Base-by-base conservation (phyloP, 2,329 filamentous ascomycete genomes). In the Meredithiella fracta region DNA sequence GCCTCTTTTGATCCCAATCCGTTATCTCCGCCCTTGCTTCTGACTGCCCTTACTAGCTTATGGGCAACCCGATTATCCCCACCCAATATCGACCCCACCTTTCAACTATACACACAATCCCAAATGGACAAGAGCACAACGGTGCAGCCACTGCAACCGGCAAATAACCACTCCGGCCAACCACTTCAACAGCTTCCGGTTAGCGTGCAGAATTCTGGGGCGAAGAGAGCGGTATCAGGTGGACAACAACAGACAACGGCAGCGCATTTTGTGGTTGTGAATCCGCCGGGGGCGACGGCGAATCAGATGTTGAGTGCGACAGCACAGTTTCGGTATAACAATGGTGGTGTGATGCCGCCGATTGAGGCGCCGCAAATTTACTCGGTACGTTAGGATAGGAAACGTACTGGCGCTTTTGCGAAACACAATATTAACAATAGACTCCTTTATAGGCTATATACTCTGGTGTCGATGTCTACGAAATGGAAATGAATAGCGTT, bases 401-500 rank as follows among this genome's bases (percentile, higher is more conserved):
- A n/a, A n/a, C n/a, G n/a, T n/a, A n/a, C n/a, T n/a, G n/a, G n/a
- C n/a, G n/a, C n/a, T n/a, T n/a, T n/a, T n/a, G n/a, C n/a, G n/a
- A n/a, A 34, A 34, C 11, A 11, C 11, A 11, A 34, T 34, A 34
- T 53, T 26, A 31, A 49, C 40, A 20, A 14, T 22, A 17, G 14
- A 44, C 34, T 56, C 44, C 37, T 26, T 34, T 49, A 20, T 61
- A 80, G 77, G 91, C 91, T 59, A 86, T 94, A 42, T 97, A 97
- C 68, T 97, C 91, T 6, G 89, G 90, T 62, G 88, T 97, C 49
- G 84, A 91, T 59, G 92, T 98, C 15, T 98, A 97, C 72, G 92
- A 98, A 70, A 96, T 97, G 89, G 90, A 96, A 67, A 86, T 97
- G 59, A 94, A 95, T 67, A 80, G 80, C 49, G 76, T 98, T 61